Evolutionary conservation across 2,329 filamentous ascomycete species (phyloP).

Genomic region (Thielaviopsis cerberus): DNA sequence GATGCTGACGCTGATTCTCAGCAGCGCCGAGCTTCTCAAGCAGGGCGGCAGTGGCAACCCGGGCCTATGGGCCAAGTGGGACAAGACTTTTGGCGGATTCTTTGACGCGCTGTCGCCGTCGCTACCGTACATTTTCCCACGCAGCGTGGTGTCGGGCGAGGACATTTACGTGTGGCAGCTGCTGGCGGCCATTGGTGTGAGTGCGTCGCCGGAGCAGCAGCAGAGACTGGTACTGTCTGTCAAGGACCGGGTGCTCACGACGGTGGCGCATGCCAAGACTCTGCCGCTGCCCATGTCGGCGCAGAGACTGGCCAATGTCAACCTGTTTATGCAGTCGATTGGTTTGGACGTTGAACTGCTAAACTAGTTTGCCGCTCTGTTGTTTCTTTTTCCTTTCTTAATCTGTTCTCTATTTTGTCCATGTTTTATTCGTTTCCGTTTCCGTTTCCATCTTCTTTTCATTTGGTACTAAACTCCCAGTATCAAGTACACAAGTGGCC

Average conservation of each 20-base stretch:
- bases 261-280: conserved; percentile 72
- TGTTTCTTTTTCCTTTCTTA: not conserved
- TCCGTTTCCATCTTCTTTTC: conserved; percentile 5
- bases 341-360: conserved; percentile 82
- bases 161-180: conserved; percentile 98
- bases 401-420: not conserved
- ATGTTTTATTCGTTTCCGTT: not conserved
- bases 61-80: conserved; percentile 67
- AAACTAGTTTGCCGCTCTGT: conserved; percentile 5
- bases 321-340: conserved; percentile 95
- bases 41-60: conserved; percentile 54
- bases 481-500: not conserved
- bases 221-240: conserved; percentile 85
- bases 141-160: conserved; percentile 72
- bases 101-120: conserved; percentile 77
- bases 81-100: conserved; percentile 62
- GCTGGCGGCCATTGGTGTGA: conserved; percentile 83
- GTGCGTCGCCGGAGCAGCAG: conserved; percentile 83
- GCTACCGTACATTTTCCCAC: conserved; percentile 73
- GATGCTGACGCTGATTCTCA: conserved; percentile 84
- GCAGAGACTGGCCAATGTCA: conserved; percentile 75
- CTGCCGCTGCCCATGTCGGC: conserved; percentile 71
- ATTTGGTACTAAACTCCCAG: not conserved
- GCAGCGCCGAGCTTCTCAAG: conserved; percentile 82
- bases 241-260: conserved; percentile 96